Evolutionary conservation across 1,284 basidiomycete genomes (phyloP), one percentile per base, ranked within the genome.

Genomic region (Erythrobasidium hasegawianum): DNA sequence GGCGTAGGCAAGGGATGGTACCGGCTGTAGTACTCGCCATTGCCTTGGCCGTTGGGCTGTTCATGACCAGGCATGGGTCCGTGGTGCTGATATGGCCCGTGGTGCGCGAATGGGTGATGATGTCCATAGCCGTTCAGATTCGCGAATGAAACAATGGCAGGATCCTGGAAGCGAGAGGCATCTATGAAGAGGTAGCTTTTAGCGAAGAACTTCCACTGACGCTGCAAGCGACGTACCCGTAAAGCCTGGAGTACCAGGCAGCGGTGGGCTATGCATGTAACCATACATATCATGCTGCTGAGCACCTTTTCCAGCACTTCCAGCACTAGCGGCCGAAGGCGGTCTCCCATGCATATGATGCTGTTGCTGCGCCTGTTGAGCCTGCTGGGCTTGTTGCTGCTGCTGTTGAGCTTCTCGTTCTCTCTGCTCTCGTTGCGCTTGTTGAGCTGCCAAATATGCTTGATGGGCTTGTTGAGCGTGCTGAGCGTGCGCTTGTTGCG

Each of bases 391-490:
- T 38, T 65, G 62, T 22, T 65, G 62, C 20, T 57, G n/a, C n/a
- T n/a, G 52, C 22, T 55, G 53, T 38, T 47, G 61, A 14, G 47
- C 47, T 20, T 57, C 39, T n/a, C 26, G 16, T 24, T 47, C 43
- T 14, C 22, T 5, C 43, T 47, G 43, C 22, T 47, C 14, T 24
- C 24, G 62, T 47, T 64, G 61, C 33, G 61, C 62, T 18, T 58
- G 62, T 39, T 65, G 55, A 39, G 62, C 62, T 20, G 62, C 62
- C 9, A 65, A 11, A 27, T 65, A 52, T 14, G 62, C 62, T 40
- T 65, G 62, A 53, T 65, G 62, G 40, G 62, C 62, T 53, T 65
- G 62, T 43, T 65, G 62, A 50, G 62, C 62, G 18, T 57, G 55
- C 33, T 65, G 62, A n/a, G 62, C 62, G 22, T 65, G 62, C 7